These are phyloP conservation scores for Dicorynia guianensis DNA, from an alignment of 306 rosid genomes.

Conservation along the genomic window DNA sequence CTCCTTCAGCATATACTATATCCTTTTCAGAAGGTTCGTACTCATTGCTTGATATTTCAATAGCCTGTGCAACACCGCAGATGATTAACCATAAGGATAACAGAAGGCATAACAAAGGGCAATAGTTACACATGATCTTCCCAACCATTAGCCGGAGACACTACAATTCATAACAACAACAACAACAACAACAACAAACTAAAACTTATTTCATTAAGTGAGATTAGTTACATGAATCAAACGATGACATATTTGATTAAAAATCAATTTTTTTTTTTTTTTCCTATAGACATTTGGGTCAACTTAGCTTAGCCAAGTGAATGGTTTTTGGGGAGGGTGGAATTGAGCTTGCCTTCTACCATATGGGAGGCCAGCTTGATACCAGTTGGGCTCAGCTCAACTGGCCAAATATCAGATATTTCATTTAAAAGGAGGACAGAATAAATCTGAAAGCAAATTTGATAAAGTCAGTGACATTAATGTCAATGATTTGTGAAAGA, in stretches of 20 bases:
- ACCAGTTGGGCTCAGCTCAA: too few species aligned
- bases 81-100: slow-evolving; percentile 16
- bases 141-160: slow-evolving; percentile 15
- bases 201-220: not conserved
- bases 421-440: not conserved
- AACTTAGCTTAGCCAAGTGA: too few species aligned
- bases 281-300: too few species aligned
- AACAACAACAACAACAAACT: too few species aligned
- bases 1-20: slow-evolving; percentile 84
- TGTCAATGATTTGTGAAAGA: not conserved
- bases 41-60: slow-evolving; percentile 91
- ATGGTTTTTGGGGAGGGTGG: too few species aligned
- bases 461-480: not conserved
- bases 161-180: not conserved
- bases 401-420: too few species aligned
- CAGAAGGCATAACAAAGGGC: slow-evolving; percentile 11
- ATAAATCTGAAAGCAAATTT: slow-evolving; percentile 1
- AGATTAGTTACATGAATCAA: not conserved
- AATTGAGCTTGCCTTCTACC: too few species aligned
- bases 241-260: too few species aligned
- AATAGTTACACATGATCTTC: slow-evolving; percentile 15
- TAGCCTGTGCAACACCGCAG: slow-evolving; percentile 62
- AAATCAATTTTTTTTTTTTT: too few species aligned
- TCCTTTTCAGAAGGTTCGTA: slow-evolving; percentile 89
- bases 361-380: too few species aligned